Conservation (phyloP, 2,329 filamentous ascomycete genomes). For the Fusarium haematococcum region DNA sequence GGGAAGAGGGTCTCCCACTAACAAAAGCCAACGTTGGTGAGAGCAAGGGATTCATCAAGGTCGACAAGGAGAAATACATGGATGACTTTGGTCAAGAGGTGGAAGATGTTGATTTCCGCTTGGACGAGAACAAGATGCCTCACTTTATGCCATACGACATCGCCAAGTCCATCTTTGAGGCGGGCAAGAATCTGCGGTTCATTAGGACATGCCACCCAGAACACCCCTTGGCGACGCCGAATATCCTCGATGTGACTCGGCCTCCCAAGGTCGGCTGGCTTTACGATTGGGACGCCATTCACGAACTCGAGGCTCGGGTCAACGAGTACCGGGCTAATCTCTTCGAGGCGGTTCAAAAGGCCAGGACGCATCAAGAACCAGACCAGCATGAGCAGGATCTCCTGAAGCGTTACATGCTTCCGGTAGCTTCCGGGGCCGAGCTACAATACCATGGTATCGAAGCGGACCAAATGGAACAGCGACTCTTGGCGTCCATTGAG, state of each 20-base stretch:
- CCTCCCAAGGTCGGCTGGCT: constrained; percentile 74
- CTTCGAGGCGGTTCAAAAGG: constrained; percentile 36
- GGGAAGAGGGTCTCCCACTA: constrained; percentile 66
- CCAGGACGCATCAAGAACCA: constrained; percentile 2
- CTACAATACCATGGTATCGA: constrained; percentile 63
- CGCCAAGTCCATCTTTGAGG: constrained; percentile 80
- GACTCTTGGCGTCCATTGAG: constrained; percentile 63
- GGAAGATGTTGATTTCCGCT: constrained; percentile 69
- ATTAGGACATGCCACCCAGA: constrained; percentile 76
- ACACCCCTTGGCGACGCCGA: constrained; percentile 73
- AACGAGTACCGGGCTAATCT: constrained; percentile 49
- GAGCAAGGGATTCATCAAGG: constrained; percentile 70
- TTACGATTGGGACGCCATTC: constrained; percentile 78
- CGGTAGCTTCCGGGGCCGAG: constrained; percentile 11
- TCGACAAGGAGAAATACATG: constrained; percentile 64
- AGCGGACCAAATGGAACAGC: constrained; percentile 59
- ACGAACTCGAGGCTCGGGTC: constrained; percentile 71
- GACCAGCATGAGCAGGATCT: not conserved
- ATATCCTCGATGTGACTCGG: constrained; percentile 57
- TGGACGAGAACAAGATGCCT: constrained; percentile 75
- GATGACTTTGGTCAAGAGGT: constrained; percentile 71
- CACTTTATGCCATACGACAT: constrained; percentile 78
- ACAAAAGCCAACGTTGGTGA: constrained; percentile 59
- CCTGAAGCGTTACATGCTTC: not conserved
- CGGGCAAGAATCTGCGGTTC: constrained; percentile 80